Percentiles rank a stretch among this genome's conserved stretches.
Conservation (phyloP, 306 rosid genomes). For the Quercus robur region DNA sequence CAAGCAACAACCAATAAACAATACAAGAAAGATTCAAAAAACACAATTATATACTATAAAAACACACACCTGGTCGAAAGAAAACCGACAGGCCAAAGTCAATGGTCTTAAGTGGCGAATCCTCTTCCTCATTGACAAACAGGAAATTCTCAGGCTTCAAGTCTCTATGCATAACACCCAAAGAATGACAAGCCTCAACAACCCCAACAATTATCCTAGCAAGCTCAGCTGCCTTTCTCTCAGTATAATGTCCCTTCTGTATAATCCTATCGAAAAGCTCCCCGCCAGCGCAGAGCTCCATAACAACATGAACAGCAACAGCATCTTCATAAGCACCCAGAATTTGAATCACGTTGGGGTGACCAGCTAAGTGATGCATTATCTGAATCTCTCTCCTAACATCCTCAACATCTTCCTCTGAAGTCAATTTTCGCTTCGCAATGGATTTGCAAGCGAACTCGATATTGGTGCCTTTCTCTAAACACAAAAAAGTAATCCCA, state of each 20-base stretch:
- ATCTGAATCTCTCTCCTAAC: conserved; percentile 92
- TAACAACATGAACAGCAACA: conserved; percentile 79
- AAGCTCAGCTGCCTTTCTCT: conserved; percentile 80
- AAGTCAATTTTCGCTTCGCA: conserved; percentile 74
- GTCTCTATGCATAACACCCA: conserved; percentile 96
- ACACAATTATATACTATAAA: neutral
- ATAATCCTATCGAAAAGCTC: conserved; percentile 90
- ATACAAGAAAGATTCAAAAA: neutral
- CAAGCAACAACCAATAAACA: neutral
- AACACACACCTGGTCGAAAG: conserved; percentile 74
- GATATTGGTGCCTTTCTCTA: conserved; percentile 51
- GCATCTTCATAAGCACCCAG: conserved; percentile 79
- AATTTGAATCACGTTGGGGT: conserved; percentile 82
- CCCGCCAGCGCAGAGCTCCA: conserved; percentile 94
- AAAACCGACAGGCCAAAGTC: conserved; percentile 92
- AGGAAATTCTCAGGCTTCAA: conserved; percentile 94
- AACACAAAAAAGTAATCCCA: conserved; percentile 74
- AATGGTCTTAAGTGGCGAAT: conserved; percentile 74
- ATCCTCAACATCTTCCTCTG: conserved; percentile 89
- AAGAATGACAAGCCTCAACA: conserved; percentile 77
- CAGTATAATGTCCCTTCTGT: conserved; percentile 85
- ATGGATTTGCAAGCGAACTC: conserved; percentile 87
- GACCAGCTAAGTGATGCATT: conserved; percentile 94
- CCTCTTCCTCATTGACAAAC: conserved; percentile 67
- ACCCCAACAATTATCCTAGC: conserved; percentile 73